phyloP scores from a whole-genome alignment of 1,284 basidiomycete species.

The Moniliella sp. region DNA sequence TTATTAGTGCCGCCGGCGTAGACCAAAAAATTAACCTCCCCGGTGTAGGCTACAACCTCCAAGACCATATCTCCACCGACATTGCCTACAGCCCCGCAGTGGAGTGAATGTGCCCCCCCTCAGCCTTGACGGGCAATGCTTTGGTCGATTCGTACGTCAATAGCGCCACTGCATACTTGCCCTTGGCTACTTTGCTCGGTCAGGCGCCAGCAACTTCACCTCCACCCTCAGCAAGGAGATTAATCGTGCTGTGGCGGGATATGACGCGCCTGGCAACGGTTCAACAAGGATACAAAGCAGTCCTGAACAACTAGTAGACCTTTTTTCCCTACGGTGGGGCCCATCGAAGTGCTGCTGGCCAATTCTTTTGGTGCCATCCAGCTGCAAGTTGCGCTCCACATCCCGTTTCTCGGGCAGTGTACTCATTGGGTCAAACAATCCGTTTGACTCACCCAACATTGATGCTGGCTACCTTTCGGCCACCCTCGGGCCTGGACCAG shows the following conservation, averaged over 20 bases:
- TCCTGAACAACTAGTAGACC: slow-evolving; percentile 39
- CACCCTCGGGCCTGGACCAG: slow-evolving; percentile 10
- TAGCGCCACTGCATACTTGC: slow-evolving; percentile 16
- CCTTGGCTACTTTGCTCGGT: slow-evolving; percentile 8
- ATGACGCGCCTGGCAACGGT: slow-evolving; percentile 42
- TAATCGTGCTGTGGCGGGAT: slow-evolving; percentile 32
- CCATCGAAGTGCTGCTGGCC: slow-evolving; percentile 18
- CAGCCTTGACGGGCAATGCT: slow-evolving; percentile 5
- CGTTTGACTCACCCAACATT: slow-evolving; percentile 14
- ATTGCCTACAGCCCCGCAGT: slow-evolving; percentile 10
- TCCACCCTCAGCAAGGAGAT: slow-evolving; percentile 13
- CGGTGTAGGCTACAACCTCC: slow-evolving; percentile 41
- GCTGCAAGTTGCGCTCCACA: slow-evolving; percentile 17
- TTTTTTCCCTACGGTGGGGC: slow-evolving; percentile 7
- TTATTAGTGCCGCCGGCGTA: slow-evolving; percentile 37
- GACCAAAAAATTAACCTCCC: slow-evolving; percentile 36
- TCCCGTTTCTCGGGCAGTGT: slow-evolving; percentile 19
- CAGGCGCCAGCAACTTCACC: too few species aligned
- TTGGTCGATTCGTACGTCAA: slow-evolving; percentile 16
- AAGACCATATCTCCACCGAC: slow-evolving; percentile 36
- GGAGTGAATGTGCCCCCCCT: slow-evolving; percentile 6
- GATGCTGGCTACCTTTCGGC: slow-evolving; percentile 19
- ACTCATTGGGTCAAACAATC: slow-evolving; percentile 10
- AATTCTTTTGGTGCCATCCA: slow-evolving; percentile 10
- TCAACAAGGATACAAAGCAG: slow-evolving; percentile 45